These are phyloP conservation scores for Fusarium sp. DNA, from an alignment of 2,329 filamentous ascomycete genomes.

Conservation along the genomic window DNA sequence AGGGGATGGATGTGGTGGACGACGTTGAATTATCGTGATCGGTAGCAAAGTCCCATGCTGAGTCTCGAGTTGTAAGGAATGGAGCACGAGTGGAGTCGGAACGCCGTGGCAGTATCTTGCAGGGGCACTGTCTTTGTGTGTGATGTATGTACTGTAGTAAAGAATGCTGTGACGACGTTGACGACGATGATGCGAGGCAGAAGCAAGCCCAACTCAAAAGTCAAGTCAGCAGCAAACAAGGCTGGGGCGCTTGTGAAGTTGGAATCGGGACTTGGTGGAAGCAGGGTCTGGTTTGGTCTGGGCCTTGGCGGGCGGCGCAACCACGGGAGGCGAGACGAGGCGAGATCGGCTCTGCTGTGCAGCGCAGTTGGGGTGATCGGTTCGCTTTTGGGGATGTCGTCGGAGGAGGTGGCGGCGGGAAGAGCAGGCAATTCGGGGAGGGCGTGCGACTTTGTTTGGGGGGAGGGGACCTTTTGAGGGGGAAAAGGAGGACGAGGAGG, in stretches of 20 bases:
- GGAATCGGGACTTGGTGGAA: slow-evolving; percentile 37
- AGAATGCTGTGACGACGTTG: slow-evolving; percentile 6
- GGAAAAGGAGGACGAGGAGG: slow-evolving; percentile 31
- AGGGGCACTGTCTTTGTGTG: slow-evolving; percentile 34
- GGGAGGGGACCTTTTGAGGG: slow-evolving; percentile 35
- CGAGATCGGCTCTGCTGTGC: slow-evolving; percentile 35
- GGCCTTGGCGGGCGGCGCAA: slow-evolving; percentile 40
- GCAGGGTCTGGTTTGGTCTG: slow-evolving; percentile 41
- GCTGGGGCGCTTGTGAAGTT: slow-evolving; percentile 40
- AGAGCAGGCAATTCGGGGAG: slow-evolving; percentile 26
- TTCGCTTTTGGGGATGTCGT: slow-evolving; percentile 29
- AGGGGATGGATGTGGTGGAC: slow-evolving; percentile 42
- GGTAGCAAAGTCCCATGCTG: slow-evolving; percentile 47
- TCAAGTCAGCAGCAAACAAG: slow-evolving; percentile 30
- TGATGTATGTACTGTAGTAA: slow-evolving; percentile 5
- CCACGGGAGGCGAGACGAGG: slow-evolving; percentile 40
- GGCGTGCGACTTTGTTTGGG: slow-evolving; percentile 20
- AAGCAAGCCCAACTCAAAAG: slow-evolving; percentile 35
- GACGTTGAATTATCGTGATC: slow-evolving; percentile 46
- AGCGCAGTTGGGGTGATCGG: slow-evolving; percentile 30
- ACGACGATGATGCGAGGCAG: slow-evolving; percentile 27
- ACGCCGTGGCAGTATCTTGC: slow-evolving; percentile 37
- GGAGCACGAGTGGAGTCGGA: slow-evolving; percentile 40
- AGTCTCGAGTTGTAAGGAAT: slow-evolving; percentile 39
- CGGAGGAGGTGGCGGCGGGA: slow-evolving; percentile 34